phyloP scores from a whole-genome alignment of 345 rosid species.

The Dimocarpus longan region DNA sequence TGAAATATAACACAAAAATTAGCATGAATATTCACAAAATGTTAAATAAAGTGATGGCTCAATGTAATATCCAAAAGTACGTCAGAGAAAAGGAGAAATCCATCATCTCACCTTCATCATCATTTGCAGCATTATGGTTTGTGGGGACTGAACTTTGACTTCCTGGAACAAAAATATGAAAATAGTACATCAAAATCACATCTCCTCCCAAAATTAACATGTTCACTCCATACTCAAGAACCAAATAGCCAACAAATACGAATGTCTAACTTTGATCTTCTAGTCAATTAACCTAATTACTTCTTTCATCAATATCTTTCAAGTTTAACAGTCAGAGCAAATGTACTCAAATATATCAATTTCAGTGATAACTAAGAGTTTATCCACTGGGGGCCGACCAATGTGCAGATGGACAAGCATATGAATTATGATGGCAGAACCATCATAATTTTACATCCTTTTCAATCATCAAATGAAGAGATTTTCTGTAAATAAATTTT shows the following conservation, averaged over 20 bases:
- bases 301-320: neutral
- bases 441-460: neutral
- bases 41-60: neutral
- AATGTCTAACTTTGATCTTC: neutral
- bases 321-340: neutral
- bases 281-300: neutral
- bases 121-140: constrained; percentile 44
- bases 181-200: constrained; percentile 11
- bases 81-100: neutral
- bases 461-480: neutral
- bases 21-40: constrained; percentile 9
- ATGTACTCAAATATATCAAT: neutral
- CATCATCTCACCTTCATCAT: constrained; percentile 51
- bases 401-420: neutral
- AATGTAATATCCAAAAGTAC: neutral
- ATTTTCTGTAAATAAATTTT: neutral
- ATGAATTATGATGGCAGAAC: neutral
- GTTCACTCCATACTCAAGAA: neutral
- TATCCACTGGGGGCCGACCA: neutral
- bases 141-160: constrained; percentile 37
- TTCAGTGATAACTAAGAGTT: neutral
- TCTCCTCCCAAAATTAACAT: neutral
- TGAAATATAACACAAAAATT: neutral
- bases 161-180: constrained; percentile 36
- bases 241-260: neutral